Base-by-base conservation (phyloP, 495 filamentous ascomycete genomes). In the Aspergillus carlsbadensis region DNA sequence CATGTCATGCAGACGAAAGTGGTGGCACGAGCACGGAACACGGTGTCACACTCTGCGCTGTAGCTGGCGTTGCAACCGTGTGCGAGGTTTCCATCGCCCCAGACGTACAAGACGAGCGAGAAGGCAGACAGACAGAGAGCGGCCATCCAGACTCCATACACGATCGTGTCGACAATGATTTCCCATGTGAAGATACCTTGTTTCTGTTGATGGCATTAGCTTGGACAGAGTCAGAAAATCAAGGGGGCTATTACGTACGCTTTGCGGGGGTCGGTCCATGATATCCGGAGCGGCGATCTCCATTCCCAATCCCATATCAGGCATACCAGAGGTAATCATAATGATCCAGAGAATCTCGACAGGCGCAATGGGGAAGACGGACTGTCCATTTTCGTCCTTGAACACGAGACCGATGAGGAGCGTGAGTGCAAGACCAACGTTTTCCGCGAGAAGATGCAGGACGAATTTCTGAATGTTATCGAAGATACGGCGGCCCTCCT, bases 381-480 rank as follows among this genome's bases (percentile, higher is more conserved):
- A 90, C 20, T 88, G 72, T 0, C 78, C 72, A 43, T 63, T 70
- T 0, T 62, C 50, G 64, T 91, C 88, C 65, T 89, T 89, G 73
- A 91, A 90, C 0, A 73, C 81, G 3, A 90, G 79, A 51, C 87
- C 87, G 59, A 89, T 82, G 10, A 91, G 80, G 31, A 91, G 73
- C 3, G 80, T 86, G 37, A 76, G 73, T 7, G 86, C 87, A 54
- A 89, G 81, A 22, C 87, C 87, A 43, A 90, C 84, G 62, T 91
- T 91, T 60, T 89, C 82, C 0, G 87, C 82, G 6, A 90, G 74
- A 17, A 90, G 75, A 74, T 89, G 87, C 57, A 90, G 73, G 15
- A 90, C 80, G 66, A 89, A 89, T 72, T 89, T 89, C 70, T 90
- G 86, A 57, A 90, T 88, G 61, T 89, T 90, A 66, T 89, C 86